phyloP scores from a whole-genome alignment of 2,329 filamentous ascomycete species.

The Hypoxylon sp. region DNA sequence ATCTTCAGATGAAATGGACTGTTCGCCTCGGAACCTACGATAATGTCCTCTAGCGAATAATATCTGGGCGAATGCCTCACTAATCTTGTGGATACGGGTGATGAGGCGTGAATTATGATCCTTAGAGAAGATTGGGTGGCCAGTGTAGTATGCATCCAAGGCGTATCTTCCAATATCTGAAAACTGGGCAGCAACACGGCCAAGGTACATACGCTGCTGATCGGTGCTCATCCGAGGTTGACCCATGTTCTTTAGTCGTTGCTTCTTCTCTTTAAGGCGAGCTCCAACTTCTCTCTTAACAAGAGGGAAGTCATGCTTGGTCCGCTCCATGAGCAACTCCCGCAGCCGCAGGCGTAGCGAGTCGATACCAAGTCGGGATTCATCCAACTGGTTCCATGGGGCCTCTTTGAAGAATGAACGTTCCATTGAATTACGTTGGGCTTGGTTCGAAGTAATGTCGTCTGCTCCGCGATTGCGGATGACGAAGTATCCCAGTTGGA shows the following conservation, averaged over 20 bases:
- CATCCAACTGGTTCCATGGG: constrained; percentile 20
- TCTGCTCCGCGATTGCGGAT: constrained; percentile 15
- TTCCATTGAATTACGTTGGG: constrained; percentile 9
- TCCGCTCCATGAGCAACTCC: constrained; percentile 7
- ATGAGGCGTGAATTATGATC: background rate
- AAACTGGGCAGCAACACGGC: constrained; percentile 4
- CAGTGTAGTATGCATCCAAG: constrained; percentile 7
- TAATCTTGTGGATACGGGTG: background rate
- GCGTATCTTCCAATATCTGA: constrained; percentile 4
- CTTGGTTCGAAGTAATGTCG: background rate
- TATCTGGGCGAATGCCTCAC: background rate
- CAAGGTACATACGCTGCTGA: constrained; percentile 17
- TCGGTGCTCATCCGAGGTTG: background rate
- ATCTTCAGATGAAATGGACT: background rate
- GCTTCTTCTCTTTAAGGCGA: background rate
- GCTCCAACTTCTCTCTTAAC: constrained; percentile 3
- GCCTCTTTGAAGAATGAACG: constrained; percentile 12
- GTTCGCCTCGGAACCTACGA: background rate
- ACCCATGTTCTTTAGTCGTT: background rate
- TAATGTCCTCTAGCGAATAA: constrained; percentile 12
- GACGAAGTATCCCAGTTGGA: constrained; percentile 9
- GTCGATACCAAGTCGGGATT: constrained; percentile 3
- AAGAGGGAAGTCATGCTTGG: constrained; percentile 4
- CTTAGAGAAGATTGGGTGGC: background rate
- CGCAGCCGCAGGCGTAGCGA: constrained; percentile 12